Percentiles rank a stretch among this genome's conserved stretches.
These are phyloP conservation scores for Pichia sp. DNA, from an alignment of 1,139 yeast genomes.

Conservation along the genomic window DNA sequence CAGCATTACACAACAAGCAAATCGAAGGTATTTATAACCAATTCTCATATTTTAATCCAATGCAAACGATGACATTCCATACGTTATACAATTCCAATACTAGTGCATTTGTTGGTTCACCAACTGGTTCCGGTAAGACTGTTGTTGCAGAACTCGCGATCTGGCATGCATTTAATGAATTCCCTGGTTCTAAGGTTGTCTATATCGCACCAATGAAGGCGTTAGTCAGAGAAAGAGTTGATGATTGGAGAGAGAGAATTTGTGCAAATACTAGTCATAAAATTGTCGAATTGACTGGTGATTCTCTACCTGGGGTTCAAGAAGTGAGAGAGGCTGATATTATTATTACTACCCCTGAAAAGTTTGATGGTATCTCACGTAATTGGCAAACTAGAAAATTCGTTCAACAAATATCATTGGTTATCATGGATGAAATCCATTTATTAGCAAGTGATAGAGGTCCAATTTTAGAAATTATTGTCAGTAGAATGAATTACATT, in stretches of 20 bases:
- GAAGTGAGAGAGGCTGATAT: slow-evolving; percentile 91
- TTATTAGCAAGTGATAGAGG: slow-evolving; percentile 97
- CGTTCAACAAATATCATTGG: slow-evolving; percentile 87
- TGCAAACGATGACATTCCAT: slow-evolving; percentile 98
- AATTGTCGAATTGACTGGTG: slow-evolving; percentile 95
- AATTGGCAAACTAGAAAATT: slow-evolving; percentile 96
- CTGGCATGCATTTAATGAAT: slow-evolving; percentile 88
- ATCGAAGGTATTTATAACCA: slow-evolving; percentile 69
- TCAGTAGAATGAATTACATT: slow-evolving; percentile 94
- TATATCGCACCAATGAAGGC: slow-evolving; percentile 99
- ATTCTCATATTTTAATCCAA: slow-evolving; percentile 91
- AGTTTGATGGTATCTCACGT: slow-evolving; percentile 98
- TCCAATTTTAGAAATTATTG: slow-evolving; percentile 97
- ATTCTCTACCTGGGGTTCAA: slow-evolving; percentile 84
- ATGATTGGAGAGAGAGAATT: slow-evolving; percentile 84
- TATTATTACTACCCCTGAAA: slow-evolving; percentile 95
- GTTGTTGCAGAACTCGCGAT: slow-evolving; percentile 96
- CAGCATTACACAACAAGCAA: slow-evolving; percentile 69
- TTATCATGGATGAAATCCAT: slow-evolving; percentile 98
- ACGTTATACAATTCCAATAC: slow-evolving; percentile 76
- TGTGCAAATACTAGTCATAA: slow-evolving; percentile 56
- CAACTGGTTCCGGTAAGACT: slow-evolving; percentile 98
- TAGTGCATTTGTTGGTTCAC: slow-evolving; percentile 92
- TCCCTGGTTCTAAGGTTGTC: slow-evolving; percentile 81
- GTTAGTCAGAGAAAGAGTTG: slow-evolving; percentile 92